Evolutionary conservation across 805 yeast genomes (phyloP).

Genomic region (Danielia oregonensis): DNA sequence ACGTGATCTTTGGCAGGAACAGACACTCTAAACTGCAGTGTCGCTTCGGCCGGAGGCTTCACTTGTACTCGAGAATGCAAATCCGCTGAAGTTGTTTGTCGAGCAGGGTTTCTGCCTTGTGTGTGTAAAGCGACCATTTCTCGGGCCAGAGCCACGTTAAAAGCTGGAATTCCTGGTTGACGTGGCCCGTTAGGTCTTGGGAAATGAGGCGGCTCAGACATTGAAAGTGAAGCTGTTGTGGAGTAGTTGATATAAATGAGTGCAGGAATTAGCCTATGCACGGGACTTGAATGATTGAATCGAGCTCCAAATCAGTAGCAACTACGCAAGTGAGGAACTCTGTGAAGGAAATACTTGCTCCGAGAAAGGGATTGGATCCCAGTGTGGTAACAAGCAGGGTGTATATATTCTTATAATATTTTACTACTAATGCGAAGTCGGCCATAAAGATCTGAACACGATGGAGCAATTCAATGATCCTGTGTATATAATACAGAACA

Average conservation of each 20-base stretch:
- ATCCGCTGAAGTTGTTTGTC: constrained; percentile 8
- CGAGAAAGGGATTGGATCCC: too few relatives aligned
- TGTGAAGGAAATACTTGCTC: too few relatives aligned
- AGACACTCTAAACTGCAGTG: constrained; percentile 12
- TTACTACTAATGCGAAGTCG: too few relatives aligned
- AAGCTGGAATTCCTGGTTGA: constrained; percentile 44
- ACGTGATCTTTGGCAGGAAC: constrained; percentile 44
- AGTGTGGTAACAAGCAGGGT: too few relatives aligned
- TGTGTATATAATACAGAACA: too few relatives aligned
- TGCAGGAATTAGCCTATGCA: background rate
- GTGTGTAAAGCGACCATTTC: constrained; percentile 55
- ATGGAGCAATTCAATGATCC: too few relatives aligned
- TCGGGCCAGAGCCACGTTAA: constrained; percentile 59
- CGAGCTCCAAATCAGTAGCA: too few relatives aligned
- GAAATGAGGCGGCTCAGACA: background rate
- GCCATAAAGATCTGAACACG: too few relatives aligned
- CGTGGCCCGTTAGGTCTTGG: background rate
- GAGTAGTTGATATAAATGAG: background rate
- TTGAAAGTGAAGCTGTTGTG: background rate
- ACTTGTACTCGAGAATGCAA: constrained; percentile 1
- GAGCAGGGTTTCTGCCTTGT: constrained; percentile 31
- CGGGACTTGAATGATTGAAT: too few relatives aligned
- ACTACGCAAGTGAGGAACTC: too few relatives aligned
- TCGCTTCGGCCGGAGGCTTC: constrained; percentile 1
- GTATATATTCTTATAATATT: too few relatives aligned